Base-by-base conservation (phyloP, 768 basidiomycete genomes). In the Chalciporus chontae region DNA sequence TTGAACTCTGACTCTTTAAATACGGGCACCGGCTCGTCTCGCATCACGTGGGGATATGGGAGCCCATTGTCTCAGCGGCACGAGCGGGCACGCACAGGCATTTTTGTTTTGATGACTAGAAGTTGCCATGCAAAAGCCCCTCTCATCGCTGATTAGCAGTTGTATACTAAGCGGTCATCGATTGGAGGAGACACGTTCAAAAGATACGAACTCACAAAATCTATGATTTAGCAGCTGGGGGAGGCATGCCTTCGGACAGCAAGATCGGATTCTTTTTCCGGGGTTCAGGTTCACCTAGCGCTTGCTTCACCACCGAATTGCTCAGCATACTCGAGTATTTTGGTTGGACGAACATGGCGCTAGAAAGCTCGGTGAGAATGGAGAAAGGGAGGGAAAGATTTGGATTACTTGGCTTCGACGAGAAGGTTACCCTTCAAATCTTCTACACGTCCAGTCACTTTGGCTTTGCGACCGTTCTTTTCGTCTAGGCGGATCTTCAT, bases 291-390 rank as follows among this genome's bases (percentile, higher is more conserved):
- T 79, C 77, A 7, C 91, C 90, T 69, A 93, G 77, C 1, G 80
- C 77, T 53, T 85, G 78, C 47, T 75, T 77, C 1, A 92, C 66
- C 3, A 77, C 74, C 2, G 69, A 71, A 32, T 77, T 77, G 56
- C 83, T 81, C 23, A 96, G 73, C 43, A 93, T 73, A 49, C 84
- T 81, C 3, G 94, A 88, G 59, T 94, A 93, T 50, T 81, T 83
- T 1, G 94, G 94, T 60, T 97, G 92, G 13, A 97, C 81, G 60
- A 95, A 96, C 32, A 85, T 74, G 0, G 81, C 89, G 0, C 90
- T 91, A 61, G 7, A 24, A 31, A 27, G 15, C 38, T 18, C 8
- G 29, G 51, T 49, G 26, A 47, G n/a, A 15, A 45, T 7, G 39
- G 24, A 46, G 0, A 21, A 3, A 2, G 11, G 15, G 40, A 7